Conservation (phyloP, 169 alveolate genomes). For the Cyclospora cayetanensis region DNA sequence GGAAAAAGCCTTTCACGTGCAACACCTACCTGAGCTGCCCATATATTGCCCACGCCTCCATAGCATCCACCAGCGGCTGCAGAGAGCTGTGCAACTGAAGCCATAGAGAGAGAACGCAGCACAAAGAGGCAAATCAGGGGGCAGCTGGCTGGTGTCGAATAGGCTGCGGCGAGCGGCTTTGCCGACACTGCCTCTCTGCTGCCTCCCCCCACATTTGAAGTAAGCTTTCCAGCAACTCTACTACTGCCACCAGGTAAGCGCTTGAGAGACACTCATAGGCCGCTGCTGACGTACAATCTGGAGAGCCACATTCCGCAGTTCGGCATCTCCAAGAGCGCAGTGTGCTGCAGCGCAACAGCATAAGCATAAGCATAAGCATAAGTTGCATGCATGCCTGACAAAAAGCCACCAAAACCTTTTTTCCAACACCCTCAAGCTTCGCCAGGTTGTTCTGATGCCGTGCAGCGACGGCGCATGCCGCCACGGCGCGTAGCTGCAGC, state of each 20-base stretch:
- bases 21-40: slow-evolving; percentile 21
- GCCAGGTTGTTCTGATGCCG: no score
- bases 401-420: neutral
- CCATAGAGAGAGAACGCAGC: neutral
- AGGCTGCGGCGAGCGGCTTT: neutral
- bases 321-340: slow-evolving; percentile 3
- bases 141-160: no score
- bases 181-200: neutral
- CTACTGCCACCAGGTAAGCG: neutral
- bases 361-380: neutral
- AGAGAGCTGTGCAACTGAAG: slow-evolving; percentile 9
- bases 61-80: slow-evolving; percentile 2
- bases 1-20: neutral
- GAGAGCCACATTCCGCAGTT: slow-evolving; percentile 13
- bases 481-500: neutral
- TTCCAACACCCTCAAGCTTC: no score
- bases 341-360: slow-evolving; percentile 4
- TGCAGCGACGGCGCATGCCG: neutral
- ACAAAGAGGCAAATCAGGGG: no score
- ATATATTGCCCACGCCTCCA: slow-evolving; percentile 9
- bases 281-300: no score
- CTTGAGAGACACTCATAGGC: no score
- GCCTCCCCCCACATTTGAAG: no score
- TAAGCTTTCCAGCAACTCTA: no score
- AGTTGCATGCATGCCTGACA: no score